Conservation (phyloP, 2,329 filamentous ascomycete species). For the Lasiodiplodia sp. region DNA sequence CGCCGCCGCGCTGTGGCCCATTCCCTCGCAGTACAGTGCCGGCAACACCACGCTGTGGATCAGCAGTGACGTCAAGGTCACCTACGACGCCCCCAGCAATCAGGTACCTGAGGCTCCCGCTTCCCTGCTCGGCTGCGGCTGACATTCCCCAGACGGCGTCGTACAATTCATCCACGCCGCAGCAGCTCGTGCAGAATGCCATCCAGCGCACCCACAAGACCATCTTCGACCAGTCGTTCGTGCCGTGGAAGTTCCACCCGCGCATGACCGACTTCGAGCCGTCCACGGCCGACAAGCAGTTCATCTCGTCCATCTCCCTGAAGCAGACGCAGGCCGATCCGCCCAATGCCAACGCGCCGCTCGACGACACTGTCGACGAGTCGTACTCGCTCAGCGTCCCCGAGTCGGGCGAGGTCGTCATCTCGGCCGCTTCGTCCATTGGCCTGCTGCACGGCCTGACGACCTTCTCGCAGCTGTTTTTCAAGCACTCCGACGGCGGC, state of each 20-base stretch:
- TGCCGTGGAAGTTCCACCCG: slow-evolving; percentile 79
- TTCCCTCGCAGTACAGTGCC: slow-evolving; percentile 46
- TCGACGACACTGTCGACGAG: slow-evolving; percentile 67
- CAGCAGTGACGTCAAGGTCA: slow-evolving; percentile 46
- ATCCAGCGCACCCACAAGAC: slow-evolving; percentile 64
- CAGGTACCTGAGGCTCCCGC: slow-evolving; percentile 38
- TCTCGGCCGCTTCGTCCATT: slow-evolving; percentile 70
- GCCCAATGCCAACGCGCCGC: slow-evolving; percentile 64
- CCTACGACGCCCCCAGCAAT: slow-evolving; percentile 43
- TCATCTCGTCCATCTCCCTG: slow-evolving; percentile 68
- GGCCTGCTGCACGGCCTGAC: slow-evolving; percentile 77
- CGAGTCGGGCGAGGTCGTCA: slow-evolving; percentile 64
- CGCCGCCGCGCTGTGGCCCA: slow-evolving; percentile 53
- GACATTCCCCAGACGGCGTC: slow-evolving; percentile 36
- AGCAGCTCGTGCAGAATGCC: slow-evolving; percentile 56
- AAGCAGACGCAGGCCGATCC: slow-evolving; percentile 65
- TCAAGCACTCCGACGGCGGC: slow-evolving; percentile 66
- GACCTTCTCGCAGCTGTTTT: slow-evolving; percentile 82
- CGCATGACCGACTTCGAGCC: slow-evolving; percentile 73
- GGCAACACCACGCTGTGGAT: slow-evolving; percentile 52
- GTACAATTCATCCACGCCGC: slow-evolving; percentile 18
- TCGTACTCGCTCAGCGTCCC: slow-evolving; percentile 73
- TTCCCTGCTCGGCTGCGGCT: slow-evolving; percentile 27
- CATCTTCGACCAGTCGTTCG: slow-evolving; percentile 72
- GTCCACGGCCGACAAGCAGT: slow-evolving; percentile 52